A percentile compares a stretch with the other conserved stretches of the same genome.
Conservation (phyloP, 2,329 filamentous ascomycete genomes). For the Scedosporium boydii region DNA sequence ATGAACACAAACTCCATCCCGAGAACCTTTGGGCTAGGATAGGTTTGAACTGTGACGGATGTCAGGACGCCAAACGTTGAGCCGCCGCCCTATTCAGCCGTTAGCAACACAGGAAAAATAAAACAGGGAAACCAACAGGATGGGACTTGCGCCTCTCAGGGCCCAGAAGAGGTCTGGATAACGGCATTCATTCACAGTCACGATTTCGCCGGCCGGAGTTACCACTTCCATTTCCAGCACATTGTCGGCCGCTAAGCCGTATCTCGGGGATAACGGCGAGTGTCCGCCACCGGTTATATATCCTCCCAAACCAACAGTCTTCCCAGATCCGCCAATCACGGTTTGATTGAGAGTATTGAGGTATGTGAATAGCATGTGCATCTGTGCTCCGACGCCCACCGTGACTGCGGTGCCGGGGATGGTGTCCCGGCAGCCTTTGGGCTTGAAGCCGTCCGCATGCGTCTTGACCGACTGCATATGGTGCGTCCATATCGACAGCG, state of each 20-base stretch:
- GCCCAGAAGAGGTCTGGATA: conserved; percentile 51
- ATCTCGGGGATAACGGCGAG: conserved; percentile 33
- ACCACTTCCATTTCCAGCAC: conserved; percentile 43
- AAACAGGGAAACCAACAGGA: background rate
- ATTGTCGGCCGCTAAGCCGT: conserved; percentile 47
- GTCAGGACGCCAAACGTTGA: conserved; percentile 44
- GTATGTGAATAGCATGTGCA: background rate
- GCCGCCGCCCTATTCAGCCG: conserved; percentile 29
- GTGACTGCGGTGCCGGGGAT: conserved; percentile 36
- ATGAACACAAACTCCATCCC: background rate
- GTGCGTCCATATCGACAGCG: conserved; percentile 18
- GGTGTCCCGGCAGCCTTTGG: conserved; percentile 15
- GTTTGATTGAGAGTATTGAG: conserved; percentile 17
- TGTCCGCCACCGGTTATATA: conserved; percentile 49
- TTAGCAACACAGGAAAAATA: background rate
- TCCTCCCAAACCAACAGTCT: conserved; percentile 42
- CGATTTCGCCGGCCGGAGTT: conserved; percentile 31
- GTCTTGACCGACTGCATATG: conserved; percentile 15
- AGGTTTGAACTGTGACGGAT: conserved; percentile 39
- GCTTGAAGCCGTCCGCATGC: conserved; percentile 9
- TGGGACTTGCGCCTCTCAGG: conserved; percentile 34
- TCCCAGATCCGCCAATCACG: conserved; percentile 37
- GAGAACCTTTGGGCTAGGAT: conserved; percentile 19
- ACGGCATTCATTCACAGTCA: conserved; percentile 35
- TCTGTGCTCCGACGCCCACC: conserved; percentile 12